These are phyloP conservation scores for Parietichytrium sp. DNA, from an alignment of 108 stramenopile species.

Conservation along the genomic window DNA sequence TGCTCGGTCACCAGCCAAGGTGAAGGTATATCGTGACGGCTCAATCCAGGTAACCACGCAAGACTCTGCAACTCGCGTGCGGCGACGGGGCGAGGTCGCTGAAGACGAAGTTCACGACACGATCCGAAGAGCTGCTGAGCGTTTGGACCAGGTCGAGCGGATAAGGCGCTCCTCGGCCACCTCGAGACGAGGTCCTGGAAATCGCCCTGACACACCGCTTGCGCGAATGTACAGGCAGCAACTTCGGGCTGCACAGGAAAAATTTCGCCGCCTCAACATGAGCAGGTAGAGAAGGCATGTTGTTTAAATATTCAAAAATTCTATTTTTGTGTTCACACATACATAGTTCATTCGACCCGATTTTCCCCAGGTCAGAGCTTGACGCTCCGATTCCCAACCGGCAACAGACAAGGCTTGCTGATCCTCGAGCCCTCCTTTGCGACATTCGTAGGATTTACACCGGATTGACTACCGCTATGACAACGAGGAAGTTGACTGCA, in stretches of 20 bases:
- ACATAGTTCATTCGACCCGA: neutral
- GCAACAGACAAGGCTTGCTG: neutral
- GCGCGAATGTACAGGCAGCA: neutral
- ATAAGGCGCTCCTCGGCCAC: neutral
- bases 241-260: slow-evolving; percentile 15
- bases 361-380: neutral
- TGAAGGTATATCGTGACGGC: neutral
- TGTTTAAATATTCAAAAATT: neutral
- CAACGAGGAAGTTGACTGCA: no score
- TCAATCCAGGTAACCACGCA: no score
- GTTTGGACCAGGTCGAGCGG: slow-evolving; percentile 24
- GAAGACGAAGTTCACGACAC: no score
- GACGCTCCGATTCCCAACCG: neutral
- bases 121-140: no score
- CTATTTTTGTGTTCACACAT: neutral
- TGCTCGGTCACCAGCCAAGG: neutral
- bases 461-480: no score
- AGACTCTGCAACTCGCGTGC: no score
- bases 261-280: neutral
- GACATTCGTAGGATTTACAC: no score
- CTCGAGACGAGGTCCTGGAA: no score
- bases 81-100: no score
- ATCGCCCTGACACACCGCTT: neutral
- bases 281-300: neutral
- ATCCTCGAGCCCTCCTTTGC: no score